These are phyloP conservation scores for Wallacemonas sp. DNA, from an alignment of 208 protist genomes.

Conservation along the genomic window DNA sequence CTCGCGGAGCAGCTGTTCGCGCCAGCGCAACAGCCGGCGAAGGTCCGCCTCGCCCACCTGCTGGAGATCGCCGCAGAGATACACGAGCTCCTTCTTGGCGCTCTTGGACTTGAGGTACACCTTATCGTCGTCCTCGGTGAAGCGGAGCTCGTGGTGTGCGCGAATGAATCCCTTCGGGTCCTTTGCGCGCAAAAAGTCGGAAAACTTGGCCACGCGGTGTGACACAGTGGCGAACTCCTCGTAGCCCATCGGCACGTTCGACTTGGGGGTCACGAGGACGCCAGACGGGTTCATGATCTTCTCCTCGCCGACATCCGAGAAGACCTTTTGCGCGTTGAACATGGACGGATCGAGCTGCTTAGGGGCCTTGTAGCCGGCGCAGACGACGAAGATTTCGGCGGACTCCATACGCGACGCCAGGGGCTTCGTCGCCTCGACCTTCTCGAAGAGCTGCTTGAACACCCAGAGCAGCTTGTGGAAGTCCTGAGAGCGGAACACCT, in stretches of 20 bases:
- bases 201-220: conserved; percentile 73
- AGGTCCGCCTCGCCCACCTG: conserved; percentile 95
- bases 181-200: conserved; percentile 90
- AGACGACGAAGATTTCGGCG: conserved; percentile 99
- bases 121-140: conserved; percentile 84
- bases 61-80: conserved; percentile 92
- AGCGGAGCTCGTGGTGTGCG: conserved; percentile 88
- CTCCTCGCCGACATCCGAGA: conserved; percentile 93
- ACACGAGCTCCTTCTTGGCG: conserved; percentile 93
- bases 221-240: conserved; percentile 89
- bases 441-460: conserved; percentile 98
- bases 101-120: conserved; percentile 67
- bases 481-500: conserved; percentile 99
- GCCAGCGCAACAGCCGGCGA: conserved; percentile 94
- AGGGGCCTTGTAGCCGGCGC: conserved; percentile 95
- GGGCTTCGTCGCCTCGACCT: conserved; percentile 99
- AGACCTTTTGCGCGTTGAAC: conserved; percentile 96
- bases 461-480: conserved; percentile 99
- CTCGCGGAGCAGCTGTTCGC: conserved; percentile 81
- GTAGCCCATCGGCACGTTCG: conserved; percentile 89
- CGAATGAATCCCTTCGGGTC: conserved; percentile 92
- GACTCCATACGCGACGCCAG: conserved; percentile 97
- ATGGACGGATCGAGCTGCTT: conserved; percentile 96
- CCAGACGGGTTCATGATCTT: conserved; percentile 79
- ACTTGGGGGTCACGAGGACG: conserved; percentile 69